Evolutionary conservation across 2,329 filamentous ascomycete species (phyloP), one percentile per base, ranked within the genome.

Genomic region (Botrytis porri): DNA sequence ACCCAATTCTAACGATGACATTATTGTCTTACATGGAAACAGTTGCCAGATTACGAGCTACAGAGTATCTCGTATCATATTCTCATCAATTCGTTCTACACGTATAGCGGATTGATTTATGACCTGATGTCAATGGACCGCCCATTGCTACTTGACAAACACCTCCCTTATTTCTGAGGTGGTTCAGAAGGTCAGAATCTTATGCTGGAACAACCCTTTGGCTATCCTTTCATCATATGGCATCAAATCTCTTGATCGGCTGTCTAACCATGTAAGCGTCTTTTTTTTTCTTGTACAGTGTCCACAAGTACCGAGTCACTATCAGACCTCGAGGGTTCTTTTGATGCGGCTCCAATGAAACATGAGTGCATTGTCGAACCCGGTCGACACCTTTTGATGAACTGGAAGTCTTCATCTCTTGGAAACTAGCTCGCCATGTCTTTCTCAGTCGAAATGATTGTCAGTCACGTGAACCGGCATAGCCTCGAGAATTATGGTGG

Each of bases 401-500:
- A 39, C 25, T 29, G 35, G 35, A 22, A 35, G 20, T 66, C 64
- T 66, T 54, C 35, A 66, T 67, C 64, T 39, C 43, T 43, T 32
- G 25, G 37, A 59, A 60, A 69, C 60, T 69, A 60, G 51, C 41
- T 69, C 51, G n/a, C 41, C 37, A 32, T 59, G n/a, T 32, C 39
- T 60, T 39, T 37, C 29, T 25, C 32, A 37, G 54, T 39, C 29
- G 64, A 35, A 54, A 2, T 14, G 8, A 39, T 1, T 20, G 45
- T 2, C 1, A 60, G 12, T 67, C 70, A 72, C 62, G 62, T 72
- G 70, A 12, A 25, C 18, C 7, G 41, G 10, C 43, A 41, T 18
- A 61, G 39, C 70, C 51, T 48, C 29, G 57, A 32, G 39, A 37
- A 48, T 60, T 35, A 43, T 9, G 39, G 70, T 72, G 62, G 70